Evolutionary conservation across 164 flowering plant species (phyloP).

Genomic region (Umbilicus rupestris): DNA sequence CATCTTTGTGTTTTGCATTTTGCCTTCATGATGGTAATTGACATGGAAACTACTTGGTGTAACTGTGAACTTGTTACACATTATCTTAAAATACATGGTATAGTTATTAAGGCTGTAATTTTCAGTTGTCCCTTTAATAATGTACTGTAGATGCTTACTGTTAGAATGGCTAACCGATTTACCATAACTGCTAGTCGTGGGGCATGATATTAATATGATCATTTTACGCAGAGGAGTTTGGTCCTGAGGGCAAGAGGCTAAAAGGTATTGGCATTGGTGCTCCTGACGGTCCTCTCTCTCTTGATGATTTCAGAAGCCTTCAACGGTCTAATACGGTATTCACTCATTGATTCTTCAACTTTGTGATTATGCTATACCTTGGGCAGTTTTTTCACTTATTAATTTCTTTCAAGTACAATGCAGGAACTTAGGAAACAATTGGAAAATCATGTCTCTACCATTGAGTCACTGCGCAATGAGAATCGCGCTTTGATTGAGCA

Average conservation of each 20-base stretch:
- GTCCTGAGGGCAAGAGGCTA: constrained; percentile 54
- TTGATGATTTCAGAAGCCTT: constrained; percentile 92
- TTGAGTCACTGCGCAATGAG: constrained; percentile 54
- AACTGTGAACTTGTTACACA: background rate
- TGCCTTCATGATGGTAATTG: background rate
- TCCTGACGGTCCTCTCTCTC: constrained; percentile 91
- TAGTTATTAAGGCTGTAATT: too few relatives aligned
- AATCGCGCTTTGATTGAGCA: constrained; percentile 41
- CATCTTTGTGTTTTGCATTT: background rate
- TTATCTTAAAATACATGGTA: too few relatives aligned
- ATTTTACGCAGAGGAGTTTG: constrained; percentile 41
- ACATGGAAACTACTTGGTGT: background rate
- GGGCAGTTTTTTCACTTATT: background rate
- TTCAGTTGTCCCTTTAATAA: background rate
- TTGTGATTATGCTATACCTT: background rate
- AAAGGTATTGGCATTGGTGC: constrained; percentile 93
- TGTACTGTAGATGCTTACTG: background rate
- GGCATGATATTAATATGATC: constrained; percentile 7
- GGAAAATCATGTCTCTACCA: constrained; percentile 59
- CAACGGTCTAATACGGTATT: constrained; percentile 86
- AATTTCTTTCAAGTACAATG: background rate
- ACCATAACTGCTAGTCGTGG: background rate
- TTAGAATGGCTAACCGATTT: background rate
- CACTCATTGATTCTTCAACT: background rate
- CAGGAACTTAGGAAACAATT: constrained; percentile 91